A percentile compares a stretch with the other conserved stretches of the same genome.
Evolutionary conservation across 176 grass and related monocot genomes (phyloP).

Genomic region (Tuctoria greenei): DNA sequence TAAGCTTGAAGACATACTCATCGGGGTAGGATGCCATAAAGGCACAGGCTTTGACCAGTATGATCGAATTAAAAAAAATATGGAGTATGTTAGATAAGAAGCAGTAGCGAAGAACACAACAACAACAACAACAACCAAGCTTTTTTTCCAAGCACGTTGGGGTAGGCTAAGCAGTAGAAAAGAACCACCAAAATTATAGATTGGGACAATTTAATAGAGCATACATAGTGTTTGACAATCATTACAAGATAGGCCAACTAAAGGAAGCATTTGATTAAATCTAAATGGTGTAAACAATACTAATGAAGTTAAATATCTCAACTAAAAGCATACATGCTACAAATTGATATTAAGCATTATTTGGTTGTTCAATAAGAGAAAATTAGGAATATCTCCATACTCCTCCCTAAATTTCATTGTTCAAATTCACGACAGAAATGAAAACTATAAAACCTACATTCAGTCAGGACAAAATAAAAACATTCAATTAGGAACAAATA

Average conservation of each 20-base stretch:
- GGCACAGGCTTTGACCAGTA: not conserved
- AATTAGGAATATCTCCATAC: not conserved
- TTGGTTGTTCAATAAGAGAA: not conserved
- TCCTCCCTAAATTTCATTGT: not conserved
- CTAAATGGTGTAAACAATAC: not conserved
- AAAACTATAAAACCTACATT: not conserved
- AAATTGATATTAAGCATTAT: not conserved
- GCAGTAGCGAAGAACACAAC: not conserved
- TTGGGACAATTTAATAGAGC: not conserved
- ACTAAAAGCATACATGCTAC: not conserved
- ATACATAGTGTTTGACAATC: not conserved
- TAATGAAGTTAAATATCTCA: not conserved
- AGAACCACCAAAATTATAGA: not conserved
- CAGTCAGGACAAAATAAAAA: not conserved
- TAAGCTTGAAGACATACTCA: not conserved
- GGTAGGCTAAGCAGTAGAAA: not conserved
- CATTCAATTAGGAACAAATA: not conserved
- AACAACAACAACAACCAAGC: too few relatives aligned
- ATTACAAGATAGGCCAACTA: not conserved
- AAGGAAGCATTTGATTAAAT: not conserved
- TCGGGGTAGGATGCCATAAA: not conserved
- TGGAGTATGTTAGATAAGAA: not conserved
- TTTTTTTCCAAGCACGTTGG: too few relatives aligned
- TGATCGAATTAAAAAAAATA: not conserved
- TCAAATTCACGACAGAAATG: not conserved